Base-by-base conservation (phyloP, 1,139 yeast species). In the Candida albicans region DNA sequence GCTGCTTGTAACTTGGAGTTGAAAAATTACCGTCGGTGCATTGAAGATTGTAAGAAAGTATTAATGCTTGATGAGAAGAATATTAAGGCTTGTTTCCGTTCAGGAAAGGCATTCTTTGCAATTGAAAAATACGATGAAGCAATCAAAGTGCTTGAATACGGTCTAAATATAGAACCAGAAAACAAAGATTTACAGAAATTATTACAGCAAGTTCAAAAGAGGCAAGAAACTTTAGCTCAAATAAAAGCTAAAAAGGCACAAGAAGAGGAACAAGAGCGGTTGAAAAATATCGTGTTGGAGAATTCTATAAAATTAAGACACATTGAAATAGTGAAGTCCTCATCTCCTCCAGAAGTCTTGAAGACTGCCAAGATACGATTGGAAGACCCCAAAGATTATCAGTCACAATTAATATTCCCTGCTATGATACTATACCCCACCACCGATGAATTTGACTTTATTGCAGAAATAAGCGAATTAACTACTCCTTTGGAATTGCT, bases 1-100 rank as follows among this genome's bases (percentile, higher is more conserved):
- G 96, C 98, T 2, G 97, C 96, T 1, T 88, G 97, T 64, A 88
- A 93, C 55, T 68, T 93, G 51, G 96, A 87, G 57, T 63, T 87
- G 51, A 84, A 83, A 55, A 95, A 95, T 63, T 93, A 82, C 62
- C 78, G 99, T 64, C 73, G 81, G 44, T 87, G 96, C 59, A 84
- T 93, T 51, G 88, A 85, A 50, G 98, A 93, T 62, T 88, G 96
- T 59, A 84, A 84, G 54, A 75, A 74, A 42, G 93, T 89, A 4
- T 65, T 95, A 48, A 62, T 70, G 37, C 56, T 79, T 2, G 91
- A 89, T 53, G 84, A 87, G 1, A 75, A 71, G 49, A 88, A 84
- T 57, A 70, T 84, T 43, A 95, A 95, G 65, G 97, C 98, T 0
- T 79, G 87, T 53, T 95, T 73, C 61, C 74, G 99, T 55, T 82